A percentile compares a stretch with the other conserved stretches of the same genome.
These are phyloP conservation scores for Trametes meyenii DNA, from an alignment of 768 basidiomycete genomes.

Conservation along the genomic window DNA sequence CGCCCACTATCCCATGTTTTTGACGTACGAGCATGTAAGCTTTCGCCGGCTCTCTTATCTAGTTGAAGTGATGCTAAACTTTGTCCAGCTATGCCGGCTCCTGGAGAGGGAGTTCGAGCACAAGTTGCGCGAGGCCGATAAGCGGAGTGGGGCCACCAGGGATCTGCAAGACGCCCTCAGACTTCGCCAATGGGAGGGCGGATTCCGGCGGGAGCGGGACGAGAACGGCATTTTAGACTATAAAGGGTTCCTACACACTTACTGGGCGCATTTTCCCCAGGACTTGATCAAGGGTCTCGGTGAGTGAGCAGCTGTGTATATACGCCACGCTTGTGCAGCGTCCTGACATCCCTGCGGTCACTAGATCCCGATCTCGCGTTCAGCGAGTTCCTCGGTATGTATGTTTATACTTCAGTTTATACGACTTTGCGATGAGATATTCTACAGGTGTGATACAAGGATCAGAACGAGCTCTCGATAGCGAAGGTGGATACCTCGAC, in stretches of 20 bases:
- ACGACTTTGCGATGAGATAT: background rate
- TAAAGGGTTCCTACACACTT: slow-evolving; percentile 47
- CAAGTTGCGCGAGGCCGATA: background rate
- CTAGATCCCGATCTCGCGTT: slow-evolving; percentile 65
- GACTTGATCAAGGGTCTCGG: slow-evolving; percentile 54
- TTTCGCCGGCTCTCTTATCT: background rate
- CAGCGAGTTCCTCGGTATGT: slow-evolving; percentile 65
- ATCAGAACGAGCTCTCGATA: slow-evolving; percentile 54
- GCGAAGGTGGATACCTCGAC: slow-evolving; percentile 43
- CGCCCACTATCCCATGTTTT: slow-evolving; percentile 67
- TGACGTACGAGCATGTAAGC: slow-evolving; percentile 62
- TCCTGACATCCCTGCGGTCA: slow-evolving; percentile 56
- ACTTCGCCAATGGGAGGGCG: background rate
- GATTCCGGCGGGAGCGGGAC: too few relatives aligned
- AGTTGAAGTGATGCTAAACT: background rate
- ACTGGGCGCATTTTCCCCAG: slow-evolving; percentile 65
- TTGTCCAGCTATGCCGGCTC: slow-evolving; percentile 47
- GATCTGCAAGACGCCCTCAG: background rate
- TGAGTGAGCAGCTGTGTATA: slow-evolving; percentile 27
- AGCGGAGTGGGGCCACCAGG: background rate
- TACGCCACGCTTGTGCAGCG: slow-evolving; percentile 46
- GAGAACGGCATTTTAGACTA: slow-evolving; percentile 31
- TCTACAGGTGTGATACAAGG: slow-evolving; percentile 62
- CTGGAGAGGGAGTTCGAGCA: slow-evolving; percentile 48
- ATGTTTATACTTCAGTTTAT: background rate